Percentiles rank a stretch among this genome's conserved stretches.
Evolutionary conservation across 495 filamentous ascomycete species (phyloP).

Genomic region (Lophiotrema nucula): DNA sequence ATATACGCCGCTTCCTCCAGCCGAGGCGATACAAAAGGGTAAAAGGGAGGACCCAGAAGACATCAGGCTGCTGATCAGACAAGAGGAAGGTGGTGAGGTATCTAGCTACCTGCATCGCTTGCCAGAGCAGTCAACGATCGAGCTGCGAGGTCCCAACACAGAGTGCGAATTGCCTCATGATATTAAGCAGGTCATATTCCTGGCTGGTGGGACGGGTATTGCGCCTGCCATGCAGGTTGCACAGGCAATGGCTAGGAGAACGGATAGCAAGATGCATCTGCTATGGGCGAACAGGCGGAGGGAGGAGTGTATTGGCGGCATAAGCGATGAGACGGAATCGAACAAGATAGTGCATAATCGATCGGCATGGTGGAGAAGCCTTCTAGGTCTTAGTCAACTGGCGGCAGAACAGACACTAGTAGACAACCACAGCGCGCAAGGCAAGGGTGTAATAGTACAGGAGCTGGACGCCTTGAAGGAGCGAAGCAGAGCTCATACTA

Average conservation of each 20-base stretch:
- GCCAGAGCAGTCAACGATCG: constrained; percentile 58
- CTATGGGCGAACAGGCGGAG: constrained; percentile 65
- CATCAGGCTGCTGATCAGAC: constrained; percentile 52
- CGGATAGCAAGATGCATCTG: constrained; percentile 51
- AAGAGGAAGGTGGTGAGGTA: constrained; percentile 45
- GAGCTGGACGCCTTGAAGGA: constrained; percentile 61
- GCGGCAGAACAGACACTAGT: background rate
- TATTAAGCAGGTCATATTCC: constrained; percentile 66
- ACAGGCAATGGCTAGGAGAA: constrained; percentile 52
- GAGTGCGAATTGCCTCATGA: constrained; percentile 62
- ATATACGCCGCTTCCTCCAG: constrained; percentile 81
- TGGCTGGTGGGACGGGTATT: constrained; percentile 93
- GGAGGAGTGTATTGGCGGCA: constrained; percentile 58
- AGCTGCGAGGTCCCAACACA: constrained; percentile 73
- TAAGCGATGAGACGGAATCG: constrained; percentile 33
- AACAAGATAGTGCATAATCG: background rate
- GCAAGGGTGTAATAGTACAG: constrained; percentile 50
- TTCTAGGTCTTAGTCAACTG: constrained; percentile 35
- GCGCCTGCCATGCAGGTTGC: constrained; percentile 83
- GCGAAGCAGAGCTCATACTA: constrained; percentile 49
- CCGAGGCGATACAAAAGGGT: constrained; percentile 33
- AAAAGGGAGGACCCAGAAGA: constrained; percentile 41
- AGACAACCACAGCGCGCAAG: background rate
- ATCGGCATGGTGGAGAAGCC: constrained; percentile 20
- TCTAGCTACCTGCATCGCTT: constrained; percentile 69